Conservation (phyloP, 2,329 filamentous ascomycete genomes). For the Escovopsis sp. region DNA sequence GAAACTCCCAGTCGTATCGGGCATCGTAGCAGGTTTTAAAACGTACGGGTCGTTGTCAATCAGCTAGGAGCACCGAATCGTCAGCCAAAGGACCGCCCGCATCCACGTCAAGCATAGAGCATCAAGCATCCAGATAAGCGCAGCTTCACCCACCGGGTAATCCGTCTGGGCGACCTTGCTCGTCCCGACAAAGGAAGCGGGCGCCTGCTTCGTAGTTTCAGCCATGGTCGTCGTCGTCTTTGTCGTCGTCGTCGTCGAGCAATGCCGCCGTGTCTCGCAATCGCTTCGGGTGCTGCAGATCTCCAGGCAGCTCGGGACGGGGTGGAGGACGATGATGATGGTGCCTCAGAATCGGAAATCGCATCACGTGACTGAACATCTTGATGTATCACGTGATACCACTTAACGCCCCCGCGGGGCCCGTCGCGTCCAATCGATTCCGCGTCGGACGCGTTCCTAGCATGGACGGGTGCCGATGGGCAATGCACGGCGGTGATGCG, state of each 20-base stretch:
- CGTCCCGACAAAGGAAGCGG: slow-evolving; percentile 21
- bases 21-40: not conserved
- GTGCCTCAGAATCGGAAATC: slow-evolving; percentile 16
- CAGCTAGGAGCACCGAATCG: slow-evolving; percentile 44
- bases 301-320: not conserved
- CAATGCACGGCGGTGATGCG: no score
- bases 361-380: slow-evolving; percentile 20
- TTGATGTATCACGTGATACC: slow-evolving; percentile 1
- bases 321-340: slow-evolving; percentile 1
- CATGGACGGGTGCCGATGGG: no score
- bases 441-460: no score
- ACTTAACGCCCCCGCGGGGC: slow-evolving; percentile 1
- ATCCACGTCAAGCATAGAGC: slow-evolving; percentile 1
- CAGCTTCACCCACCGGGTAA: slow-evolving; percentile 59
- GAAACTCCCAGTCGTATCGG: not conserved
- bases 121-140: slow-evolving; percentile 6
- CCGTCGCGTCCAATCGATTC: slow-evolving; percentile 4
- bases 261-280: no score
- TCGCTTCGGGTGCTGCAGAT: slow-evolving; percentile 11
- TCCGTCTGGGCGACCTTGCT: slow-evolving; percentile 70
- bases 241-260: slow-evolving; percentile 15
- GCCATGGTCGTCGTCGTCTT: slow-evolving; percentile 21
- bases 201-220: slow-evolving; percentile 23
- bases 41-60: slow-evolving; percentile 96
- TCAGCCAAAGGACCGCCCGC: slow-evolving; percentile 5